These are phyloP conservation scores for Rutstroemia sp. DNA, from an alignment of 2,329 filamentous ascomycete genomes.

Conservation along the genomic window DNA sequence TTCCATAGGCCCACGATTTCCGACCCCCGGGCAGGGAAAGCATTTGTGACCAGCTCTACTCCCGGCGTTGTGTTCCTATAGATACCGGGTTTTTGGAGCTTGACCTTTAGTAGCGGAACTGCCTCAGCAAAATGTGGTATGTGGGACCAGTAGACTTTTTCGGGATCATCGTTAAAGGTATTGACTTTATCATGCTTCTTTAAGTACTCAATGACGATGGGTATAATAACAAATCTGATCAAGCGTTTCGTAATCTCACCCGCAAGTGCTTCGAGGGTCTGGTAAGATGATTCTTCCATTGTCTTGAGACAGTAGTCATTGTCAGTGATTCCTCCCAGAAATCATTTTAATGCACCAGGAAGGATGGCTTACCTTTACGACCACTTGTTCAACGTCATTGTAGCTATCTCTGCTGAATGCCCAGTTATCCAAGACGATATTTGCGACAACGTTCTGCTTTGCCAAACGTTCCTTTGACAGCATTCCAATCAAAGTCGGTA, in stretches of 20 bases:
- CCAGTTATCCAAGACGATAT: conserved; percentile 50
- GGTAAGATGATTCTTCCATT: conserved; percentile 49
- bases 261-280: conserved; percentile 56
- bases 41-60: conserved; percentile 1
- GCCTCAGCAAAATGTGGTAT: neutral
- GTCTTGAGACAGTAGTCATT: conserved; percentile 31
- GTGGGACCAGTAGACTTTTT: neutral
- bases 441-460: conserved; percentile 60
- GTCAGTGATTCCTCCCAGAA: neutral
- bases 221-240: conserved; percentile 35
- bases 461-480: conserved; percentile 61
- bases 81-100: conserved; percentile 5
- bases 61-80: conserved; percentile 1
- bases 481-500: conserved; percentile 65
- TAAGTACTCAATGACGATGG: conserved; percentile 15
- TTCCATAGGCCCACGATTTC: conserved; percentile 1
- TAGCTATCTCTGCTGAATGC: conserved; percentile 42
- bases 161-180: neutral
- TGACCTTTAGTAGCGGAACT: neutral
- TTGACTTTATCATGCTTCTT: conserved; percentile 1
- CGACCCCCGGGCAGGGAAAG: neutral
- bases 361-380: conserved; percentile 49
- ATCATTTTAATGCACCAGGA: neutral
- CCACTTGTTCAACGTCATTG: conserved; percentile 46
- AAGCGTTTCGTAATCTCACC: conserved; percentile 40